phyloP scores from a whole-genome alignment of 306 rosid species.

The Mimosa bimucronata region DNA sequence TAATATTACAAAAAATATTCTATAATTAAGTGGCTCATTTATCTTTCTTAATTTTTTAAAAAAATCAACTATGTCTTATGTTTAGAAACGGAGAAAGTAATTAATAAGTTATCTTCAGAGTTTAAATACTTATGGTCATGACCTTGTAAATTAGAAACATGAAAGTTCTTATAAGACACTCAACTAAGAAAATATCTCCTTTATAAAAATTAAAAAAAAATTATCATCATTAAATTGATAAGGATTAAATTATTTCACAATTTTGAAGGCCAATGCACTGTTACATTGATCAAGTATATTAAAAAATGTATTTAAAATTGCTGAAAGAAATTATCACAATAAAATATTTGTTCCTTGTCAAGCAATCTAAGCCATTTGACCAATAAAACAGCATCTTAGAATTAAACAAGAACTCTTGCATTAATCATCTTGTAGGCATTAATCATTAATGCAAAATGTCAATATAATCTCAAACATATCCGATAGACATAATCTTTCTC shows the following conservation, averaged over 20 bases:
- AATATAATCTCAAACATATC: neutral
- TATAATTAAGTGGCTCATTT: too few species aligned
- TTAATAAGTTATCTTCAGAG: too few species aligned
- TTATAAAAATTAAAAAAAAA: too few species aligned
- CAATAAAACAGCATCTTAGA: neutral
- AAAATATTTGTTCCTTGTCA: neutral
- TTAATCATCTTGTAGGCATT: neutral
- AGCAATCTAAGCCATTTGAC: neutral
- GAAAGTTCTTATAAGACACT: neutral
- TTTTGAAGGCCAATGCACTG: neutral
- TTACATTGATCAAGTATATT: too few species aligned
- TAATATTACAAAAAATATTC: too few species aligned
- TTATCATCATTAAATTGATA: neutral
- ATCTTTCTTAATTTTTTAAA: too few species aligned
- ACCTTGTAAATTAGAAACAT: too few species aligned
- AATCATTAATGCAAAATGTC: neutral
- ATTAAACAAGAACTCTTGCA: neutral
- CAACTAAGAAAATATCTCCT: neutral
- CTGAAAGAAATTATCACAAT: neutral
- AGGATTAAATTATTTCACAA: too few species aligned
- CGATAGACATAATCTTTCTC: neutral
- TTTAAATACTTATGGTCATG: too few species aligned
- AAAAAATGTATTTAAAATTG: too few species aligned
- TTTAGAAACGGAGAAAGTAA: too few species aligned
- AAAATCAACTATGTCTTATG: too few species aligned